Evolutionary conservation across 805 yeast genomes (phyloP).

Genomic region (Nakazawaea holstii): DNA sequence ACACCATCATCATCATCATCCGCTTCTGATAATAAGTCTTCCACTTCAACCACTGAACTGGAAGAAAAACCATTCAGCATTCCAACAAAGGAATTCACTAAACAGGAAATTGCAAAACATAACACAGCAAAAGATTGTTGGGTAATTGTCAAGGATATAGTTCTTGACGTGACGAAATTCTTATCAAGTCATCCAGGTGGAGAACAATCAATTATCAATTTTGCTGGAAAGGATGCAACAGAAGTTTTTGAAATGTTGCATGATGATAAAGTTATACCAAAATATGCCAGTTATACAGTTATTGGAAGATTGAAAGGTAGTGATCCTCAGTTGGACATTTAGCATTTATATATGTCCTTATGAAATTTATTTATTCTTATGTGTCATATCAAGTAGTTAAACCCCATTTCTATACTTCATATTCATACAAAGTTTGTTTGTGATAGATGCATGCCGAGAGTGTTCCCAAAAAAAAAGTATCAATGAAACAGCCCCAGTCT

Average conservation of each 20-base stretch:
- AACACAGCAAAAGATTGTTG: constrained; percentile 43
- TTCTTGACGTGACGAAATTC: constrained; percentile 41
- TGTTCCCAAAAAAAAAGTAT: too few relatives aligned
- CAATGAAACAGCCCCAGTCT: too few relatives aligned
- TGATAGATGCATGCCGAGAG: too few relatives aligned
- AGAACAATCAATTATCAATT: constrained; percentile 61
- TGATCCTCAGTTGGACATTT: constrained; percentile 22
- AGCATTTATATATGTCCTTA: background rate
- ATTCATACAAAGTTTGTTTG: too few relatives aligned
- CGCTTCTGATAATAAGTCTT: background rate
- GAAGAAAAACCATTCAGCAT: constrained; percentile 26
- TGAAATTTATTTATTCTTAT: too few relatives aligned
- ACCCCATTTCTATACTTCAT: too few relatives aligned
- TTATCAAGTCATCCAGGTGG: constrained; percentile 64
- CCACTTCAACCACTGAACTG: constrained; percentile 9
- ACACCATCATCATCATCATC: background rate
- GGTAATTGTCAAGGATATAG: constrained; percentile 49
- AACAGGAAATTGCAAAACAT: constrained; percentile 43
- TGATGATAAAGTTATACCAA: constrained; percentile 47
- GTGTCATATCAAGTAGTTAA: too few relatives aligned
- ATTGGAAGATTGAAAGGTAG: constrained; percentile 47
- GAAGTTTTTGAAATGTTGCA: constrained; percentile 53
- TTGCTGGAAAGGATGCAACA: constrained; percentile 70
- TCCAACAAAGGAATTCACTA: constrained; percentile 42
- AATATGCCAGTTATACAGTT: constrained; percentile 42